Evolutionary conservation across 1,284 basidiomycete genomes (phyloP).

Genomic region (Takashimella koratensis): DNA sequence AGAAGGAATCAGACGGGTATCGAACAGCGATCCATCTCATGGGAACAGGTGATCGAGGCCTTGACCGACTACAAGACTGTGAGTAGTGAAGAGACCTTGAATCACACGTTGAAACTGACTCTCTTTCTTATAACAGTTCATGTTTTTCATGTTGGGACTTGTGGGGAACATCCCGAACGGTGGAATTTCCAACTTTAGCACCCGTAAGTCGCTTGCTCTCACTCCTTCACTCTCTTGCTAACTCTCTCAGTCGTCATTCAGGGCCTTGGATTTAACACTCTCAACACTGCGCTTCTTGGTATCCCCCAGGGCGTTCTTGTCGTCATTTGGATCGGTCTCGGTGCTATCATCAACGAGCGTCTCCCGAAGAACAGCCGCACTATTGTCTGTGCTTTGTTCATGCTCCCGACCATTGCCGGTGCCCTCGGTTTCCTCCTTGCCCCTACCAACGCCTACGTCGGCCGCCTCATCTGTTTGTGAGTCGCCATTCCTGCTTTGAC

Average conservation of each 20-base stretch:
- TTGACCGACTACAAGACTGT: slow-evolving; percentile 41
- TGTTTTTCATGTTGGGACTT: slow-evolving; percentile 43
- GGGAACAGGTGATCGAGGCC: slow-evolving; percentile 49
- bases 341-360: slow-evolving; percentile 38
- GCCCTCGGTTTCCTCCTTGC: slow-evolving; percentile 50
- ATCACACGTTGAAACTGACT: slow-evolving; percentile 1
- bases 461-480: slow-evolving; percentile 57
- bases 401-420: slow-evolving; percentile 47
- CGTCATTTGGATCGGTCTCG: slow-evolving; percentile 42
- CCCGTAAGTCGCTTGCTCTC: slow-evolving; percentile 7
- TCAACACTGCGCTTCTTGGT: slow-evolving; percentile 45
- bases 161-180: slow-evolving; percentile 49
- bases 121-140: slow-evolving; percentile 24
- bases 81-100: slow-evolving; percentile 2
- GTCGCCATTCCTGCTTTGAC: slow-evolving; percentile 3
- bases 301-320: slow-evolving; percentile 47
- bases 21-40: slow-evolving; percentile 48
- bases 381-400: slow-evolving; percentile 41
- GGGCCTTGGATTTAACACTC: slow-evolving; percentile 40
- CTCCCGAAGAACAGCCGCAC: slow-evolving; percentile 45
- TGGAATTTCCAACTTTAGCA: slow-evolving; percentile 36
- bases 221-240: neutral
- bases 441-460: slow-evolving; percentile 44
- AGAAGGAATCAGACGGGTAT: slow-evolving; percentile 49
- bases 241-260: slow-evolving; percentile 44